These are phyloP conservation scores for Anisodus tanguticus DNA, from an alignment of 257 asterid genomes.

Conservation along the genomic window DNA sequence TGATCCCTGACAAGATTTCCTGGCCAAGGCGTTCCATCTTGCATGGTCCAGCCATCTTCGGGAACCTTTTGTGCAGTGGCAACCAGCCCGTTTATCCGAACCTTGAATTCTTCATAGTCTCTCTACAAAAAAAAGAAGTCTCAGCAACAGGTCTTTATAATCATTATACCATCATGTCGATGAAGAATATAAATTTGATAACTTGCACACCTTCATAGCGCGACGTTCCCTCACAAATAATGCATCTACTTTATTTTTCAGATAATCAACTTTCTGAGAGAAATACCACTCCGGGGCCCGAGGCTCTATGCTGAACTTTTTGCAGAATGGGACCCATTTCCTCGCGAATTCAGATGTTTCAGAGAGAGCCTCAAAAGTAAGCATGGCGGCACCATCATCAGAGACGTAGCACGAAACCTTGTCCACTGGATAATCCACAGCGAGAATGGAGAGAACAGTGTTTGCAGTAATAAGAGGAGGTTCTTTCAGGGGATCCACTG, in stretches of 20 bases:
- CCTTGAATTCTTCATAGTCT: conserved; percentile 91
- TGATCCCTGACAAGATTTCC: conserved; percentile 97
- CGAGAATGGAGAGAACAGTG: conserved; percentile 93
- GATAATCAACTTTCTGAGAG: conserved; percentile 79
- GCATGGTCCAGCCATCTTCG: conserved; percentile 99
- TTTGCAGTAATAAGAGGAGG: conserved; percentile 98
- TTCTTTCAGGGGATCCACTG: conserved; percentile 95
- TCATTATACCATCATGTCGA: background rate
- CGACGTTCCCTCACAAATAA: conserved; percentile 96
- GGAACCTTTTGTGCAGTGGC: conserved; percentile 94
- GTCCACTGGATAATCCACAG: conserved; percentile 91
- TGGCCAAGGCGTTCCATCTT: conserved; percentile 98
- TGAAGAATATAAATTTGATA: conserved; percentile 22
- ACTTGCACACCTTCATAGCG: conserved; percentile 80
- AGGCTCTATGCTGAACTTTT: conserved; percentile 82
- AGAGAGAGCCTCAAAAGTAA: conserved; percentile 94
- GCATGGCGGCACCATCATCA: conserved; percentile 99
- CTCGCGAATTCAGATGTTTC: conserved; percentile 96
- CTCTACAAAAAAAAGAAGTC: conserved; percentile 57
- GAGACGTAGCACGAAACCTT: conserved; percentile 94
- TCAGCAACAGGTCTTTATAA: background rate
- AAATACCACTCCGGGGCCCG: conserved; percentile 98
- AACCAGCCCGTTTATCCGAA: conserved; percentile 83
- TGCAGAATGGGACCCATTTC: conserved; percentile 98
- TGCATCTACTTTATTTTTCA: conserved; percentile 85